phyloP scores from a whole-genome alignment of 2,329 filamentous ascomycete genomes.

The Leptographium wingfieldii region DNA sequence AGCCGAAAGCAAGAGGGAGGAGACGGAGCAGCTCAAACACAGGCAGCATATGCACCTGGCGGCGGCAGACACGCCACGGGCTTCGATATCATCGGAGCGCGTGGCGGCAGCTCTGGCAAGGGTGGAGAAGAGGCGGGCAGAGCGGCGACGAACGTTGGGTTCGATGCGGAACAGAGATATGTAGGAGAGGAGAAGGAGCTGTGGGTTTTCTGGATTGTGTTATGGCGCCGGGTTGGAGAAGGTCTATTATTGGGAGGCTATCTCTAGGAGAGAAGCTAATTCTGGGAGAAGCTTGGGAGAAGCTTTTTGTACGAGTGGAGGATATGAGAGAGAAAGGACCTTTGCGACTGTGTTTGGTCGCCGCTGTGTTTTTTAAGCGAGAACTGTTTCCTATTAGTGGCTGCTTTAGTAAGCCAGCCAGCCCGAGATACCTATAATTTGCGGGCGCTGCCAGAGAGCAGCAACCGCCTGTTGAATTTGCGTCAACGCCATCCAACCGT shows the following conservation, averaged over 20 bases:
- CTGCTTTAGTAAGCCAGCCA: no score
- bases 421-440: no score
- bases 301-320: no score
- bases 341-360: no score
- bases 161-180: slow-evolving; percentile 31
- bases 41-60: not conserved
- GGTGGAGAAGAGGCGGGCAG: slow-evolving; percentile 39
- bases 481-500: not conserved
- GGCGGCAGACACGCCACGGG: slow-evolving; percentile 20
- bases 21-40: not conserved
- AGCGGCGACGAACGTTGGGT: slow-evolving; percentile 23
- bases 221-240: not conserved
- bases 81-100: slow-evolving; percentile 35
- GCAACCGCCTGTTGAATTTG: not conserved
- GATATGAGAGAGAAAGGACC: no score
- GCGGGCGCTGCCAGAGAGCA: no score
- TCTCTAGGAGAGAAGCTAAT: no score
- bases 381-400: no score
- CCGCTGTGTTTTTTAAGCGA: no score
- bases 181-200: not conserved
- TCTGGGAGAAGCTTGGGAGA: no score
- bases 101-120: slow-evolving; percentile 41
- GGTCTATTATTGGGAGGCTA: no score
- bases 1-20: not conserved
- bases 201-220: not conserved